A percentile compares a stretch with the other conserved stretches of the same genome.
phyloP scores from a whole-genome alignment of 495 filamentous ascomycete genomes.

The Trichoderma asperelloides region DNA sequence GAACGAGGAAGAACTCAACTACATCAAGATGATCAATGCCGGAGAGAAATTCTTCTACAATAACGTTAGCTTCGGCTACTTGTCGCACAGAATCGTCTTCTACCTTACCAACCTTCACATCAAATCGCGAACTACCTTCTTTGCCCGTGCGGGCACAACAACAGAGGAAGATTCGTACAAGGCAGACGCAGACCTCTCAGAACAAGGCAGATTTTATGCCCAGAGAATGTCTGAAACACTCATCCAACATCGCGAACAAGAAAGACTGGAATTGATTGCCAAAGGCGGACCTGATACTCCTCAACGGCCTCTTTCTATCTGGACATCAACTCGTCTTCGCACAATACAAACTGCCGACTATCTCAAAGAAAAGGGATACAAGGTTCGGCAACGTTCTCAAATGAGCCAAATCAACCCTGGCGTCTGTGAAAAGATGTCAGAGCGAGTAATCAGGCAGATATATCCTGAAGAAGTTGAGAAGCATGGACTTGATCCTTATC shows the following conservation, averaged over 20 bases:
- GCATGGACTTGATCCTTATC: conserved; percentile 92
- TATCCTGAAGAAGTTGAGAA: conserved; percentile 86
- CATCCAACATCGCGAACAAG: conserved; percentile 70
- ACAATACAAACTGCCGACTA: conserved; percentile 87
- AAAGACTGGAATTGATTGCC: conserved; percentile 58
- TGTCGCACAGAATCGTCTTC: conserved; percentile 94
- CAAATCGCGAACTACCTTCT: conserved; percentile 87
- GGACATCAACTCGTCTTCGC: conserved; percentile 86
- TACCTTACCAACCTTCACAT: conserved; percentile 97
- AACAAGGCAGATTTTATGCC: conserved; percentile 78
- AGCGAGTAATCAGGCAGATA: conserved; percentile 65
- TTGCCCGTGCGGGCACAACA: conserved; percentile 65
- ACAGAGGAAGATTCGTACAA: conserved; percentile 77
- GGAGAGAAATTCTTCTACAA: conserved; percentile 88
- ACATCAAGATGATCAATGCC: conserved; percentile 99
- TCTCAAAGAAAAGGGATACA: conserved; percentile 67
- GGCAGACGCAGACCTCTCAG: conserved; percentile 72
- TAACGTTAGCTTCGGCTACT: conserved; percentile 89
- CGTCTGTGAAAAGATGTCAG: conserved; percentile 78
- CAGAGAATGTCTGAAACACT: conserved; percentile 78
- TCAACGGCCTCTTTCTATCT: conserved; percentile 75
- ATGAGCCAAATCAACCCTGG: conserved; percentile 96
- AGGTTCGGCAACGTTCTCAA: conserved; percentile 82
- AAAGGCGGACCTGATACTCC: conserved; percentile 59
- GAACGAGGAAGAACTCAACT: conserved; percentile 87